Percentiles rank a stretch among this genome's conserved stretches.
Conservation (phyloP, 148 eudicot genomes). For the Polygonum maritimum region DNA sequence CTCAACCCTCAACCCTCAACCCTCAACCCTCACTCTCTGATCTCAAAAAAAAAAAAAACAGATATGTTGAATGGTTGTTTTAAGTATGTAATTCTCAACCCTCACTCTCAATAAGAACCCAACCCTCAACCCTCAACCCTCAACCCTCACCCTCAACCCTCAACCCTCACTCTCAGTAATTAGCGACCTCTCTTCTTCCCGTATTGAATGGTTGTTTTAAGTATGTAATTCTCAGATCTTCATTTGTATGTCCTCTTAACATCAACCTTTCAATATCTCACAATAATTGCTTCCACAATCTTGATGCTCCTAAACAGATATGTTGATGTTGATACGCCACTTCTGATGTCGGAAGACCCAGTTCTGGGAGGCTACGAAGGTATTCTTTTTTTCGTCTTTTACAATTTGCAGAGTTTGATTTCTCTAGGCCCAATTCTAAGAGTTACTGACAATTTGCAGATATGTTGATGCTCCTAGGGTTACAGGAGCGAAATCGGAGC, state of each 20-base stretch:
- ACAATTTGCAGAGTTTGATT: background rate
- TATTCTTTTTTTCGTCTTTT: slow-evolving; percentile 15
- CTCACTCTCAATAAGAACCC: too few relatives aligned
- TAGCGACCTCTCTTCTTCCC: too few relatives aligned
- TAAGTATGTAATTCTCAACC: too few relatives aligned
- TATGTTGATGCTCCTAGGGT: too few relatives aligned
- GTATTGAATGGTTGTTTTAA: slow-evolving; percentile 80
- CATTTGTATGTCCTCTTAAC: background rate
- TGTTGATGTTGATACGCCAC: slow-evolving; percentile 79
- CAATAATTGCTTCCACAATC: background rate
- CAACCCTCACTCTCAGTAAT: too few relatives aligned
- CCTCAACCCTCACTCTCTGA: too few relatives aligned
- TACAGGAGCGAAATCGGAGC: too few relatives aligned
- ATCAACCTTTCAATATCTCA: background rate
- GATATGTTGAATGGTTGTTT: too few relatives aligned
- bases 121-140: too few relatives aligned
- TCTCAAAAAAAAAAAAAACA: too few relatives aligned
- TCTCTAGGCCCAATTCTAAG: background rate
- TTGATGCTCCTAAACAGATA: slow-evolving; percentile 35
- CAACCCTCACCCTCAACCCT: too few relatives aligned
- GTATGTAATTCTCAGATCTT: slow-evolving; percentile 19
- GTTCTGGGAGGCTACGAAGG: slow-evolving; percentile 84
- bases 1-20: too few relatives aligned
- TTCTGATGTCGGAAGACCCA: slow-evolving; percentile 78
- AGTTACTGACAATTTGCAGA: background rate